Conservation (phyloP, 2,329 filamentous ascomycete genomes). For the Colletotrichum sp. region DNA sequence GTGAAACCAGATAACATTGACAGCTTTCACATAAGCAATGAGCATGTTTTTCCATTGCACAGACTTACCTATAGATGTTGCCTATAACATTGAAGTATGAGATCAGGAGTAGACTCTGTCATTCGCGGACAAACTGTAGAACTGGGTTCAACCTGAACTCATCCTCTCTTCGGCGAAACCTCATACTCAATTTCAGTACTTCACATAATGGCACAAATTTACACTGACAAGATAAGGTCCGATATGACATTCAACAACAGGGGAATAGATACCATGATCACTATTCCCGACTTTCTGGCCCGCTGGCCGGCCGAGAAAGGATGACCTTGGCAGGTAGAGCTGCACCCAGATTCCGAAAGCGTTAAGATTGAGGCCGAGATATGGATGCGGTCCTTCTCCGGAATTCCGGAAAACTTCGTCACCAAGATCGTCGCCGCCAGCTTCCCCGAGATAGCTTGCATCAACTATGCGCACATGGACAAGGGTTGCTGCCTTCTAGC, state of each 20-base stretch:
- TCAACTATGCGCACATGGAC: not conserved
- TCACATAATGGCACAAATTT: not conserved
- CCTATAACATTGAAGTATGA: not conserved
- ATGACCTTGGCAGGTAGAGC: not conserved
- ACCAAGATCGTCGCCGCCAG: not conserved
- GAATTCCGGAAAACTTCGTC: not conserved
- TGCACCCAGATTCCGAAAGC: not conserved
- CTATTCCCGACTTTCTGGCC: not conserved
- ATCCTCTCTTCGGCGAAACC: not conserved
- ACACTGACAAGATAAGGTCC: not conserved
- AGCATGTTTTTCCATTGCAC: not conserved
- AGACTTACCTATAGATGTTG: not conserved
- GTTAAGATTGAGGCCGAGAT: rapidly evolving
- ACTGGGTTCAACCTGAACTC: not conserved
- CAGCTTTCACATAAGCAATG: not conserved
- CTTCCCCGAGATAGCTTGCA: not conserved
- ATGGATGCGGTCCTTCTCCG: not conserved
- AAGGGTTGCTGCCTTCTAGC: not conserved
- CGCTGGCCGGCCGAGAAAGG: not conserved
- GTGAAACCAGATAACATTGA: not conserved
- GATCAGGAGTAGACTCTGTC: no score
- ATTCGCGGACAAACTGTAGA: no score
- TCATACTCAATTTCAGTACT: rapidly evolving
- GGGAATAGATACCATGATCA: not conserved
- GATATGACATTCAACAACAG: not conserved